Evolutionary conservation across 176 grass and related monocot genomes (phyloP), one percentile per base, ranked within the genome.

Genomic region (Coix lacrymajobi): DNA sequence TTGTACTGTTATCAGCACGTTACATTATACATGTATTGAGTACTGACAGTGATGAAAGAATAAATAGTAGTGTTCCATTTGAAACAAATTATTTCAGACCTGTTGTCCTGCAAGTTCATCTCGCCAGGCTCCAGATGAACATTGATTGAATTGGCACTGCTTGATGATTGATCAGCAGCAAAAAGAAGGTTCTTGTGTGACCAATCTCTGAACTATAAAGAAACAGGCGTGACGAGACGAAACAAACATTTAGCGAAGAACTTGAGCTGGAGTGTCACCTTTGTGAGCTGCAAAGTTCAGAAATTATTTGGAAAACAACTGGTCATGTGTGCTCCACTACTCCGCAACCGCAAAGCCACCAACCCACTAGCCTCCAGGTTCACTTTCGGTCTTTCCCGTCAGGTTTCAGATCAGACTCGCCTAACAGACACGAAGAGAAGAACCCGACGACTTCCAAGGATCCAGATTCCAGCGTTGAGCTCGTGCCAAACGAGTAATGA

Each of bases 1-100:
- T 22, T 85, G 71, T 89, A 77, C 13, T 11, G 7, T 88, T 64
- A 32, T 69, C 19, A 13, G 34, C 39, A 40, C 40, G 34, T 76
- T 71, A 81, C 62, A n/a, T 51, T 22, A 69, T 81, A 85, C 70
- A 76, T 81, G 43, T 36, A 58, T 85, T 68, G 70, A 76, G 33
- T 12, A 68, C 76, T 69, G 71, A 76, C 85, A 77, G 62, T 52
- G 79, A 39, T 65, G 71, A 69, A 22, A 52, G 3, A 75, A 60
- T 31, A 80, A 31, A 60, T 31, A 80, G 25, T 16, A 79, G 11
- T 75, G 4, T 80, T 88, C 43, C 38, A 62, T 17, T 70, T 68
- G 46, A 76, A 45, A 38, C 7, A 82, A 34, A 82, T 48, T 66
- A 7, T 70, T 68, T 51, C 62, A 33, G 15, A 81, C 9, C 16